Evolutionary conservation across 1,284 basidiomycete species (phyloP).

Genomic region (Puccinia horiana): DNA sequence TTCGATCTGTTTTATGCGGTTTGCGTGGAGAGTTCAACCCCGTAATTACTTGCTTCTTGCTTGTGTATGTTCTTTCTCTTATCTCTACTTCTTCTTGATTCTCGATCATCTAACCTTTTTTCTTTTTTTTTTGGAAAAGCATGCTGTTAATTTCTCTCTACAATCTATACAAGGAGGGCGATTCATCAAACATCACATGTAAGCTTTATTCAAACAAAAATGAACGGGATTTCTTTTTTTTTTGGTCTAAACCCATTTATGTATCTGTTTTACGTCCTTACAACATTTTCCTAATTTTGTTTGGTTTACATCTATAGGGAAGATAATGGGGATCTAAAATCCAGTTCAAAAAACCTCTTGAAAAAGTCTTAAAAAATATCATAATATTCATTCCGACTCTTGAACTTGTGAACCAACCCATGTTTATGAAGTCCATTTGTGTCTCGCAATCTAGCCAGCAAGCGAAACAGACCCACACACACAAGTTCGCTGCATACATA

Average conservation of each 20-base stretch:
- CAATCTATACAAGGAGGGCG: constrained; percentile 45
- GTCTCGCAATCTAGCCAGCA: no score
- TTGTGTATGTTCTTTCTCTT: constrained; percentile 61
- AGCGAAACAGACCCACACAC: no score
- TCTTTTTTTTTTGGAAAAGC: not conserved
- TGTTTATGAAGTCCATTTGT: no score
- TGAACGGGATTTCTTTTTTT: no score
- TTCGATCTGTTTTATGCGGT: constrained; percentile 92
- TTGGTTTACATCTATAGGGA: not conserved
- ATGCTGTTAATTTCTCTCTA: constrained; percentile 46
- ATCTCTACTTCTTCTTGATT: not conserved
- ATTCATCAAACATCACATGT: constrained; percentile 41
- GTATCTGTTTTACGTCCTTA: no score
- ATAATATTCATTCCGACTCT: not conserved
- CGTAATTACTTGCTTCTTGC: constrained; percentile 84
- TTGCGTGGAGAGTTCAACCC: constrained; percentile 91
- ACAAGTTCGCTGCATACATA: no score
- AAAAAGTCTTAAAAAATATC: not conserved
- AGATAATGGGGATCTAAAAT: not conserved
- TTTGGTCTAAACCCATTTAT: no score
- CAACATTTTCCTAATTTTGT: not conserved
- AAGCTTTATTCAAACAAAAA: no score
- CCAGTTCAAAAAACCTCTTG: constrained; percentile 8
- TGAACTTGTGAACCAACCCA: not conserved
- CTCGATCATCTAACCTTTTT: not conserved